phyloP scores from a whole-genome alignment of 768 basidiomycete species.

The Sutorius australiensis region DNA sequence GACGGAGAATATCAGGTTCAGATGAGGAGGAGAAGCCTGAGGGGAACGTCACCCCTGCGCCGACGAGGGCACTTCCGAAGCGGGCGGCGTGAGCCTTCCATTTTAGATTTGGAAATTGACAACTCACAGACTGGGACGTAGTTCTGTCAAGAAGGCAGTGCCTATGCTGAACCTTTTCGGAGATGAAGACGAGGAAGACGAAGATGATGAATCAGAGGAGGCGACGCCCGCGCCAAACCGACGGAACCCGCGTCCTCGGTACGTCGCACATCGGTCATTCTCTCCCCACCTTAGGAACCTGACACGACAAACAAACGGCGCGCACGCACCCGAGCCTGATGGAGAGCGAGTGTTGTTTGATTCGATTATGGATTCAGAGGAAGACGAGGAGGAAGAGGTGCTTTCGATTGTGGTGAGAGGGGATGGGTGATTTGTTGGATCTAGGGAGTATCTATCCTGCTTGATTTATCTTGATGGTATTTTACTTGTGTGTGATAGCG shows the following conservation, averaged over 20 bases:
- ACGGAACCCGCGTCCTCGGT: constrained; percentile 6
- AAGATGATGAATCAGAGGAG: constrained; percentile 16
- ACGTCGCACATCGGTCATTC: neutral
- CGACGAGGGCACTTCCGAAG: constrained; percentile 53
- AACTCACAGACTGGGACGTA: constrained; percentile 14
- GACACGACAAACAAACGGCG: neutral
- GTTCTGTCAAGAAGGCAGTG: constrained; percentile 38
- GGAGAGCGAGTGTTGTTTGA: constrained; percentile 26
- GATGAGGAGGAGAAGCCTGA: constrained; percentile 43
- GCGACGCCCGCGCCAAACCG: constrained; percentile 35
- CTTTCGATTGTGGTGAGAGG: neutral
- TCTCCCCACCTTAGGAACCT: neutral
- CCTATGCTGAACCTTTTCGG: constrained; percentile 22
- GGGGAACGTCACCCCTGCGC: constrained; percentile 30
- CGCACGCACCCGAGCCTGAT: constrained; percentile 1
- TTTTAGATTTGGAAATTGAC: neutral
- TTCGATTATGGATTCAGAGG: constrained; percentile 54
- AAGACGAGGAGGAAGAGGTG: constrained; percentile 29
- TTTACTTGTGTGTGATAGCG: too few species aligned
- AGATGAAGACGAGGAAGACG: constrained; percentile 18
- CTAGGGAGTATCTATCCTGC: neutral
- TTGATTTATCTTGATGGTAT: too few species aligned
- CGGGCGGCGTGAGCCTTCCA: constrained; percentile 49
- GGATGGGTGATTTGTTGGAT: neutral
- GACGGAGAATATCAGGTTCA: constrained; percentile 52